Evolutionary conservation across 2,329 filamentous ascomycete species (phyloP), one percentile per base, ranked within the genome.

Genomic region (Colletotrichum sp.): DNA sequence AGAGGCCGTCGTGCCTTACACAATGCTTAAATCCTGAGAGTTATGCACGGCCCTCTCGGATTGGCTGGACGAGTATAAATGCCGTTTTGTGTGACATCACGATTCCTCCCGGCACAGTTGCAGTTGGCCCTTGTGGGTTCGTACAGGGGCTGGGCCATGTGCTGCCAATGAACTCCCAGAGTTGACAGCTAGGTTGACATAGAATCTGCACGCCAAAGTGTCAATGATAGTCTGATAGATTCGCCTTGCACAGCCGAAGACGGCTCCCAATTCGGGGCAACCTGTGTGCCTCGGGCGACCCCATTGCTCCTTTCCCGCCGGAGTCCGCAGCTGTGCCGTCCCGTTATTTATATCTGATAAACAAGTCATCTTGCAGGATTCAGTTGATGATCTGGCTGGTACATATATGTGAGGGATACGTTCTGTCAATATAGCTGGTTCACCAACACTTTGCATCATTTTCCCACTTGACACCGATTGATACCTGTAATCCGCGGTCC

Each of bases 11-110:
- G 26, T 59, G 21, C n/a, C 49, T 71, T 59, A 32, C 72, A 71
- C 26, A 71, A 71, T 39, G 60, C 57, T 65, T 34, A 71, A 44
- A 52, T 49, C 49, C 52, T 24, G 8, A 15, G 18, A 75, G 68
- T 62, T 75, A 60, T 72, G 63, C 36, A 68, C n/a, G 28, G 49
- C 16, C 7, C 52, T 10, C 32, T 24, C 44, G 57, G 63, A 59
- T 76, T 76, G 69, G 63, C 59, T 66, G 26, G 39, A 21, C 30
- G 32, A 24, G 28, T 28, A 15, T 34, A 30, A 34, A 55, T 68
- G 39, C 64, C 63, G 57, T 15, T 62, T 60, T 10, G 59, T 55
- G 74, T 76, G 71, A 76, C 74, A 76, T 76, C 74, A 76, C 74
- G 59, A 69, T 60, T 65, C 32, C 63, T 55, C 12, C 36, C 52